These are phyloP conservation scores for Ophiostoma pallidulum DNA, from an alignment of 2,329 filamentous ascomycete genomes.

Conservation along the genomic window DNA sequence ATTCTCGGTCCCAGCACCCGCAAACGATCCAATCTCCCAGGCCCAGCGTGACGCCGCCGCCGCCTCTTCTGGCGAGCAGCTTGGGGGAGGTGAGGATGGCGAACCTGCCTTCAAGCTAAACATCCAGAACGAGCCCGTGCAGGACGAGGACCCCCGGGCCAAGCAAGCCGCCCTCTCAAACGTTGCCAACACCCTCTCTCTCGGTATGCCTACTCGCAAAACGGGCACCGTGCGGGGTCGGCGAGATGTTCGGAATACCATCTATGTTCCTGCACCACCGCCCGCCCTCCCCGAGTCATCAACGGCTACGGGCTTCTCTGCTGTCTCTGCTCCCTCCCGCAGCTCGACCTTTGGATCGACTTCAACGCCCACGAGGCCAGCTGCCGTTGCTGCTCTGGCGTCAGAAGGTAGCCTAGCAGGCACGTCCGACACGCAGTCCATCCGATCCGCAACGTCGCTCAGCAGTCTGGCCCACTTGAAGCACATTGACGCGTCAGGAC, in stretches of 20 bases:
- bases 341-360: conserved; percentile 23
- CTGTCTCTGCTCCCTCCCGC: conserved; percentile 17
- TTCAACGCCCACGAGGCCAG: conserved; percentile 28
- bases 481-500: conserved; percentile 71
- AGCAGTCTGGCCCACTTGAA: conserved; percentile 58
- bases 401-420: conserved; percentile 52
- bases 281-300: conserved; percentile 25
- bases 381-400: conserved; percentile 45
- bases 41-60: conserved; percentile 54
- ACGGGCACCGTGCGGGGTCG: conserved; percentile 75
- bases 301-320: not conserved
- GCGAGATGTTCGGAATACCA: conserved; percentile 83
- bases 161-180: conserved; percentile 65
- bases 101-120: conserved; percentile 70
- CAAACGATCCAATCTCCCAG: conserved; percentile 58
- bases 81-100: conserved; percentile 44
- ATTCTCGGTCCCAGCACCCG: conserved; percentile 59
- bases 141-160: conserved; percentile 66
- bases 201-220: conserved; percentile 57
- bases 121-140: conserved; percentile 68
- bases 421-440: conserved; percentile 78
- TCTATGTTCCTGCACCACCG: conserved; percentile 60
- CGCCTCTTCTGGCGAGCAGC: conserved; percentile 27
- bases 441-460: conserved; percentile 78
- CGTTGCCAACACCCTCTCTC: conserved; percentile 62